phyloP scores from a whole-genome alignment of 2,329 filamentous ascomycete genomes.

The Samsoniella hepiali region DNA sequence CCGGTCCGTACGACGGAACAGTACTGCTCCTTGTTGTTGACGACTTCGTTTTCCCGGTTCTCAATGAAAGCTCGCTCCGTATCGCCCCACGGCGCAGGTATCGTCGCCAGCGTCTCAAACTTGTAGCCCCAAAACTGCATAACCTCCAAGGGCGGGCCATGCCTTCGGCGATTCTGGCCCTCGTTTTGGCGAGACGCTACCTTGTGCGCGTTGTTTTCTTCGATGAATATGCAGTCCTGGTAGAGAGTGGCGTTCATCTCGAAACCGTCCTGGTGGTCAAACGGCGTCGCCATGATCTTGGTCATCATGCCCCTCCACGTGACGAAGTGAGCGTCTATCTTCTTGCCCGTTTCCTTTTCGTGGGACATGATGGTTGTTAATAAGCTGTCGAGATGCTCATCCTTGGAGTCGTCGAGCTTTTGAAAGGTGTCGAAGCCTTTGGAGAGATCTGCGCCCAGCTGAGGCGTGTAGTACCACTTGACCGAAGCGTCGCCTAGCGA shows the following conservation, averaged over 20 bases:
- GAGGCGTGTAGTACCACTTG: slow-evolving; percentile 82
- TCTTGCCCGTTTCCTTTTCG: slow-evolving; percentile 65
- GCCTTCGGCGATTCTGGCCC: slow-evolving; percentile 22
- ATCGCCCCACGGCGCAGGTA: slow-evolving; percentile 71
- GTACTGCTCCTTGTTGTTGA: slow-evolving; percentile 91
- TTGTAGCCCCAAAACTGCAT: slow-evolving; percentile 99
- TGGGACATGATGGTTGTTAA: slow-evolving; percentile 70
- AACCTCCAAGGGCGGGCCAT: slow-evolving; percentile 61
- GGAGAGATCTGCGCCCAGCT: slow-evolving; percentile 69
- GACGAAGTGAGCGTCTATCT: slow-evolving; percentile 72
- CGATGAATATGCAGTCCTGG: slow-evolving; percentile 75
- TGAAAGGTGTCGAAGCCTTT: slow-evolving; percentile 78
- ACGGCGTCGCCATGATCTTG: slow-evolving; percentile 88
- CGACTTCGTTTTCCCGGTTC: slow-evolving; percentile 62
- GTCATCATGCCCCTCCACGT: slow-evolving; percentile 99
- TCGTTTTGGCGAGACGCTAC: slow-evolving; percentile 59
- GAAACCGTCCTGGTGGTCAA: slow-evolving; percentile 79
- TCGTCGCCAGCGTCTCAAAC: slow-evolving; percentile 81
- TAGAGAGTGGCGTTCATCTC: slow-evolving; percentile 94
- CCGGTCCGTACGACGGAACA: slow-evolving; percentile 90
- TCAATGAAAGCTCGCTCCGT: slow-evolving; percentile 76
- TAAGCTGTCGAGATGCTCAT: slow-evolving; percentile 84
- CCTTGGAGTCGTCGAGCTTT: slow-evolving; percentile 75
- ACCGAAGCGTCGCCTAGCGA: slow-evolving; percentile 74
- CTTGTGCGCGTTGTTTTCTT: slow-evolving; percentile 81